phyloP scores from a whole-genome alignment of 257 asterid genomes.

The Primulina eburnea region DNA sequence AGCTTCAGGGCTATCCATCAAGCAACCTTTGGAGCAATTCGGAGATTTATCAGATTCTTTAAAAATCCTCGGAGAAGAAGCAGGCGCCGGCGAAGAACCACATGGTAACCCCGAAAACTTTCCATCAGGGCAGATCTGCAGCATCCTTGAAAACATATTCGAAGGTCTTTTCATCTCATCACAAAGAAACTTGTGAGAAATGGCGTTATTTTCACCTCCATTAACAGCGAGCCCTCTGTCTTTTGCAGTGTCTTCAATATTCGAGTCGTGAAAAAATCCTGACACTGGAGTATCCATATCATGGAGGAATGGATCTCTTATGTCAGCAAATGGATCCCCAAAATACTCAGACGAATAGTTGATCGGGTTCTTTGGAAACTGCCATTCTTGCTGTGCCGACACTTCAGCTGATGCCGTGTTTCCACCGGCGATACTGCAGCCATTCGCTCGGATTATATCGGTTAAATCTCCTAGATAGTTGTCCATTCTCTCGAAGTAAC shows the following conservation, averaged over 20 bases:
- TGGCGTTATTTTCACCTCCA: too few relatives aligned
- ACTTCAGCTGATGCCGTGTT: too few relatives aligned
- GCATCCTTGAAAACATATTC: constrained; percentile 66
- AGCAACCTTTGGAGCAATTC: constrained; percentile 36
- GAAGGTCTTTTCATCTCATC: constrained; percentile 44
- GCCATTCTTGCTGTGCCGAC: constrained; percentile 39
- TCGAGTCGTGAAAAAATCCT: constrained; percentile 12
- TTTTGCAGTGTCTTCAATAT: too few relatives aligned
- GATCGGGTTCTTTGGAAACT: constrained; percentile 33
- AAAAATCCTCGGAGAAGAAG: constrained; percentile 11
- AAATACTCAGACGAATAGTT: constrained; percentile 46
- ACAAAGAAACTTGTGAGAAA: too few relatives aligned
- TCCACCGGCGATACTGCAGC: constrained; percentile 16
- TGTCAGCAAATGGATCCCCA: constrained; percentile 70
- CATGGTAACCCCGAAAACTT: constrained; percentile 28
- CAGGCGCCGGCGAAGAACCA: neutral
- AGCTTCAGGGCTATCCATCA: constrained; percentile 41
- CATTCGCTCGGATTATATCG: constrained; percentile 62
- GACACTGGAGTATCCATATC: constrained; percentile 22
- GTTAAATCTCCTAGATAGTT: constrained; percentile 72
- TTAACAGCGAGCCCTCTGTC: too few relatives aligned
- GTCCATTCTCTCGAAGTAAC: constrained; percentile 50
- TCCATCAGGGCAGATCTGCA: constrained; percentile 63
- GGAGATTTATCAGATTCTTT: constrained; percentile 23
- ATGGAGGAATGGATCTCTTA: constrained; percentile 71